Percentiles rank a stretch among this genome's conserved stretches.
Conservation (phyloP, 495 filamentous ascomycete species). For the Aspergillus kassunensis region DNA sequence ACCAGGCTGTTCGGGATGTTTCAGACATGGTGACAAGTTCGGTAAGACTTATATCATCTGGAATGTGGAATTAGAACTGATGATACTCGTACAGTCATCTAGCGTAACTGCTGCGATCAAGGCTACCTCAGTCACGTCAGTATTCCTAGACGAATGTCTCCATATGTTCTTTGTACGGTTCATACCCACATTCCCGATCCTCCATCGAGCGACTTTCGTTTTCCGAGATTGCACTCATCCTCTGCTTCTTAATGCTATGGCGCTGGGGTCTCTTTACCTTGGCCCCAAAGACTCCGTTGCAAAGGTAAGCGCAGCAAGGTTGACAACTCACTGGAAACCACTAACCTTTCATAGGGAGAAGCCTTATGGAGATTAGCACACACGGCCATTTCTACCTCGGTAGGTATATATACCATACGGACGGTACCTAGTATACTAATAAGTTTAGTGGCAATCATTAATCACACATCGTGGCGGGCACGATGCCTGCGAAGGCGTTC, state of each 20-base stretch:
- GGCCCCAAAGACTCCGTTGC: slow-evolving; percentile 43
- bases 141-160: slow-evolving; percentile 47
- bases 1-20: slow-evolving; percentile 45
- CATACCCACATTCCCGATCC: slow-evolving; percentile 46
- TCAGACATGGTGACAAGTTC: slow-evolving; percentile 46
- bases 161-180: slow-evolving; percentile 51
- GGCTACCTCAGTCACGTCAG: slow-evolving; percentile 43
- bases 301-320: slow-evolving; percentile 23
- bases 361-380: slow-evolving; percentile 46
- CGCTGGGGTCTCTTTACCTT: slow-evolving; percentile 47
- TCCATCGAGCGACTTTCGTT: slow-evolving; percentile 47
- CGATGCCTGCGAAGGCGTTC: slow-evolving; percentile 44
- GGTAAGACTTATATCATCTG: slow-evolving; percentile 26
- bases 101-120: slow-evolving; percentile 46
- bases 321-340: too few relatives aligned
- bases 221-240: slow-evolving; percentile 48
- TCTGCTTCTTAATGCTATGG: slow-evolving; percentile 46
- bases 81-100: slow-evolving; percentile 30
- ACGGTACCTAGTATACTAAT: neutral
- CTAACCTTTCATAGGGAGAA: slow-evolving; percentile 29
- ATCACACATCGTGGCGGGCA: slow-evolving; percentile 46
- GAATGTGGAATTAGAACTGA: slow-evolving; percentile 1
- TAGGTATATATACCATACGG: slow-evolving; percentile 9
- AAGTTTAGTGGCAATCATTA: slow-evolving; percentile 40
- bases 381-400: slow-evolving; percentile 45